These are phyloP conservation scores for Trichomonascus vanleenenianus DNA, from an alignment of 805 yeast species.

Conservation along the genomic window DNA sequence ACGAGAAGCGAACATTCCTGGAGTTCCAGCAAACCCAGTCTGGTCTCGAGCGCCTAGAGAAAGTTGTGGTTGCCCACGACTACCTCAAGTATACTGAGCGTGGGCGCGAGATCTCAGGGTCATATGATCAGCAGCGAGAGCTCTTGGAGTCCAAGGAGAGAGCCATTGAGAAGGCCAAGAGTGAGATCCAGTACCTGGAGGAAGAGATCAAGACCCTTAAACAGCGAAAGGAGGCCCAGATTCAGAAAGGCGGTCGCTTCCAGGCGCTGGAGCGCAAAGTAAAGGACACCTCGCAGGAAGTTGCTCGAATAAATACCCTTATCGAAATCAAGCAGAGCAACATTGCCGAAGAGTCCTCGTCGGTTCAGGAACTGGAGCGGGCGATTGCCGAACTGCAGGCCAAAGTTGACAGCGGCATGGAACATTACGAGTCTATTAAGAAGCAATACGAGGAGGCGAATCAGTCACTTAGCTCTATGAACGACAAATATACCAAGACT, in stretches of 20 bases:
- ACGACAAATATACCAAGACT: conserved; percentile 44
- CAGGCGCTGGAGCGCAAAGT: conserved; percentile 54
- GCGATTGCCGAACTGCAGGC: conserved; percentile 31
- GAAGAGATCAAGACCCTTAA: conserved; percentile 53
- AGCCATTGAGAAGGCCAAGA: conserved; percentile 38
- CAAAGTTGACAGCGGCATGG: conserved; percentile 23
- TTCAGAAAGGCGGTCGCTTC: conserved; percentile 51
- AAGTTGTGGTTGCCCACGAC: conserved; percentile 73
- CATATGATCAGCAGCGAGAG: conserved; percentile 26
- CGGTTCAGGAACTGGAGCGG: conserved; percentile 28
- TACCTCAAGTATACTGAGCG: conserved; percentile 38
- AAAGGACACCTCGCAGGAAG: conserved; percentile 47
- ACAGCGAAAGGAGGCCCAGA: conserved; percentile 46
- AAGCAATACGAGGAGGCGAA: conserved; percentile 39
- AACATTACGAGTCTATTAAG: conserved; percentile 36
- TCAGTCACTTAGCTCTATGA: conserved; percentile 36
- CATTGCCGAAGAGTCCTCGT: conserved; percentile 44
- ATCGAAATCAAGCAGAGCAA: conserved; percentile 51
- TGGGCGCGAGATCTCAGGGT: conserved; percentile 28
- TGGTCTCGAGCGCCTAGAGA: conserved; percentile 65
- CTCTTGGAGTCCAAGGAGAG: conserved; percentile 21
- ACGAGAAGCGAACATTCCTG: conserved; percentile 72
- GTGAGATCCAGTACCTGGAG: conserved; percentile 51
- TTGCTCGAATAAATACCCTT: conserved; percentile 63
- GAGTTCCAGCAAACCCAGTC: conserved; percentile 83